Conservation (phyloP, 2,329 filamentous ascomycete species). For the Myriosclerotinia duriaeana region DNA sequence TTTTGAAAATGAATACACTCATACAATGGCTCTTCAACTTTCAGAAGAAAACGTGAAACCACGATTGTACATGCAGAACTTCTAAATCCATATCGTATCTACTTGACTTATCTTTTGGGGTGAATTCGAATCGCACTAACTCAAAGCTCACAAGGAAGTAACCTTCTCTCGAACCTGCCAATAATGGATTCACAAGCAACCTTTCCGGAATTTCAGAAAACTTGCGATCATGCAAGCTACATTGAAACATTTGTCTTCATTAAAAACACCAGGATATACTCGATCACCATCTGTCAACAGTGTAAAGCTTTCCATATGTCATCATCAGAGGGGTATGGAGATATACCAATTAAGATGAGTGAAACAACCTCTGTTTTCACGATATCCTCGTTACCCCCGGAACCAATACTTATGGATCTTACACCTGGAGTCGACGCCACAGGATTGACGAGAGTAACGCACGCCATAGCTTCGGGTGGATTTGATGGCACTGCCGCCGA, state of each 20-base stretch:
- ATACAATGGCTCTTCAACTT: neutral
- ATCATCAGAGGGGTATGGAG: neutral
- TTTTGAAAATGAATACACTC: conserved; percentile 3
- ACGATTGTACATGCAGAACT: neutral
- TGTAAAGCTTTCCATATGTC: neutral
- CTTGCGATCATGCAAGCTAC: neutral
- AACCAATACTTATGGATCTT: neutral
- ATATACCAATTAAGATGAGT: conserved; percentile 6
- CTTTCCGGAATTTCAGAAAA: neutral
- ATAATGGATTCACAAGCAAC: neutral
- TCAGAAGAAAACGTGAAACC: neutral
- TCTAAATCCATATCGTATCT: neutral
- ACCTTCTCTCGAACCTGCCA: neutral
- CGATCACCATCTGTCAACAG: neutral
- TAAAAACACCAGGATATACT: neutral
- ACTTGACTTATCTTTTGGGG: neutral
- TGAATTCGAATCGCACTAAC: neutral
- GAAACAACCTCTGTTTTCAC: neutral
- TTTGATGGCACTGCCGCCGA: conserved; percentile 3
- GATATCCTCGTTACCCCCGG: neutral
- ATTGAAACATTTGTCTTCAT: neutral
- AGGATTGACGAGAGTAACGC: neutral
- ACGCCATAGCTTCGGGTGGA: neutral
- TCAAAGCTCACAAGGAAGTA: neutral
- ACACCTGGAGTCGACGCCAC: neutral